Evolutionary conservation across 2,329 filamentous ascomycete genomes (phyloP).

Genomic region (Microdochium nivale): DNA sequence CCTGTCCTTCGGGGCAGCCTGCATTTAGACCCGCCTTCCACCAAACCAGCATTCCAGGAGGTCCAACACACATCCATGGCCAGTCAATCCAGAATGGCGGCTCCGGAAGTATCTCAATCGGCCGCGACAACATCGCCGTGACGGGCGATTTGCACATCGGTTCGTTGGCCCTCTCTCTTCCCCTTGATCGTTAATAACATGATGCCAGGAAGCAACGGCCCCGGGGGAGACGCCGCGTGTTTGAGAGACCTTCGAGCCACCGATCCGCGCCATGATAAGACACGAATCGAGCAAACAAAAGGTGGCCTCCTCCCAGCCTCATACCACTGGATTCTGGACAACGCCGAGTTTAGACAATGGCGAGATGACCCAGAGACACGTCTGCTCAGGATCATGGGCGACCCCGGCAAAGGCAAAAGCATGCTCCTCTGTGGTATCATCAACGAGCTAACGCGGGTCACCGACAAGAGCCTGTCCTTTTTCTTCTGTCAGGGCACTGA

Average conservation of each 20-base stretch:
- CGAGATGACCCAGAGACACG: neutral
- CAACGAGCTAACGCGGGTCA: neutral
- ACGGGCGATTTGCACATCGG: neutral
- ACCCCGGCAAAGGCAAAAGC: conserved; percentile 10
- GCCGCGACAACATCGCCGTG: neutral
- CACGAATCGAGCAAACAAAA: too few species aligned
- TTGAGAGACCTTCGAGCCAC: too few species aligned
- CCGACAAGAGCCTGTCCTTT: conserved; percentile 7
- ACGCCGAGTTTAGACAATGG: too few species aligned
- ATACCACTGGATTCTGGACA: too few species aligned
- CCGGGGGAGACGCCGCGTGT: too few species aligned
- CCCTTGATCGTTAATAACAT: too few species aligned
- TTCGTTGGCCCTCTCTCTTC: conserved; percentile 4
- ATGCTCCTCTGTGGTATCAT: conserved; percentile 8
- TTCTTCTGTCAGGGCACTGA: conserved; percentile 26
- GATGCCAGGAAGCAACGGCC: too few species aligned
- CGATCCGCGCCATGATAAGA: too few species aligned
- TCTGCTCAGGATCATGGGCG: conserved; percentile 8
- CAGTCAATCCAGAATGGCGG: too few species aligned
- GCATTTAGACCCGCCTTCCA: neutral
- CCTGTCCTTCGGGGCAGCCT: neutral
- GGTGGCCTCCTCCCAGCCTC: too few species aligned
- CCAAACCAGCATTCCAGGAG: neutral
- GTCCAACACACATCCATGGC: neutral
- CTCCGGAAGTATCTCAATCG: neutral